Base-by-base conservation (phyloP, 306 rosid species). In the Glycine tomentella region DNA sequence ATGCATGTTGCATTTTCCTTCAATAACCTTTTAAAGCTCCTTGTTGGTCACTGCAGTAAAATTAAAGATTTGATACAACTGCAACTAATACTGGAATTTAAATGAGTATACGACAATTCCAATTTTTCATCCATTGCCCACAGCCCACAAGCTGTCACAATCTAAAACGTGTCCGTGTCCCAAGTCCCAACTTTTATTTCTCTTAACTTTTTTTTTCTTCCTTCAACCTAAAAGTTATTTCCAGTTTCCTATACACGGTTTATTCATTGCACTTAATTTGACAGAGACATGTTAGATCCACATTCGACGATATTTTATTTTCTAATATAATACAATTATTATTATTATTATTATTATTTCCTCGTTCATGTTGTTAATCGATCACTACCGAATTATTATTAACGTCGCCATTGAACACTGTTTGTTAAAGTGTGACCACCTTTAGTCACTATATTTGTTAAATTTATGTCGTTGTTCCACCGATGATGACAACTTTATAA, bases 151-250 rank as follows among this genome's bases (percentile, higher is more conserved):
- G 0, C 6, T 46, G 34, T 46, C n/a, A 25, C 48, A 25, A 10
- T 61, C 31, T 2, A 15, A 63, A 62, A 3, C 42, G 74, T 52
- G 74, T 52, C 25, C 10, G 25, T 77, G 73, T 53, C 75, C 6
- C 38, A 8, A 53, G 73, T 53, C 75, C 6, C 38, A 8, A 53
- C 8, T 17, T 11, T 44, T 16, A 3, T 52, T 9, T 59, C 8
- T 10, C 16, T 5, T 3, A 2, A 36, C 38, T 36, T 36, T 36
- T 36, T 34, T 36, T 36, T 36, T 36, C 40, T 48, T 15, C 5
- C 14, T 46, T 11, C 3, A 0, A n/a, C 5, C 5, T 7, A 42
- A 42, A 42, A 42, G 46, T 7, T 7, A 42, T 42, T 42, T 7
- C 46, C 9, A 42, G 9, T 7, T 0, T 42, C 46, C 7, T 42